Evolutionary conservation across 2,329 filamentous ascomycete species (phyloP).

Genomic region (Tolypocladium pustulatum): DNA sequence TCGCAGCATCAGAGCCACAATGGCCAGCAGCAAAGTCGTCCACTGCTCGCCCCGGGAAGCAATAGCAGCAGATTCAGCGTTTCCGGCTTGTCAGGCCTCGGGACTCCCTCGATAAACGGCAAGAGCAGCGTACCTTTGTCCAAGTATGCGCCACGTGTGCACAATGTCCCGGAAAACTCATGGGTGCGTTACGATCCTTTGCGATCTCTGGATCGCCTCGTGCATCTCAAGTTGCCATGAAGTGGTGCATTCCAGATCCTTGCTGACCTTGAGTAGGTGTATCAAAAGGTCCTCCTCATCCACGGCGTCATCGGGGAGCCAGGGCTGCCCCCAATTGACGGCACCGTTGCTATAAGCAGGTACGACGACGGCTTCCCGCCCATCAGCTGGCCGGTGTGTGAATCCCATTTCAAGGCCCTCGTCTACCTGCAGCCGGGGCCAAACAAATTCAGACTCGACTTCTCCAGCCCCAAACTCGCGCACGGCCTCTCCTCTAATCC

Average conservation of each 20-base stretch:
- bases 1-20: conserved; percentile 5
- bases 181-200: conserved; percentile 52
- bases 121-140: conserved; percentile 55
- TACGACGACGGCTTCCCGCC: conserved; percentile 79
- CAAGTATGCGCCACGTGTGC: conserved; percentile 68
- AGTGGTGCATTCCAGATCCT: background rate
- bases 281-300: conserved; percentile 80
- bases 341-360: conserved; percentile 67
- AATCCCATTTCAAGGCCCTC: conserved; percentile 85
- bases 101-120: conserved; percentile 42
- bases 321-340: conserved; percentile 59
- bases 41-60: conserved; percentile 23
- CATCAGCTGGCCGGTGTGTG: conserved; percentile 75
- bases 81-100: conserved; percentile 51
- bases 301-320: conserved; percentile 73
- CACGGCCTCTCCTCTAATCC: conserved; percentile 55
- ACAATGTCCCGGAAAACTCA: conserved; percentile 69
- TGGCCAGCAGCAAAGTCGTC: conserved; percentile 19
- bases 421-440: conserved; percentile 85
- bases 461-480: conserved; percentile 70
- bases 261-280: conserved; percentile 50
- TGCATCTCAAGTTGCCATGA: background rate
- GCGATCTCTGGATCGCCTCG: background rate
- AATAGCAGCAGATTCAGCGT: conserved; percentile 52
- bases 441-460: conserved; percentile 82